These are phyloP conservation scores for Castanospermum australe DNA, from an alignment of 306 rosid species.

Conservation along the genomic window DNA sequence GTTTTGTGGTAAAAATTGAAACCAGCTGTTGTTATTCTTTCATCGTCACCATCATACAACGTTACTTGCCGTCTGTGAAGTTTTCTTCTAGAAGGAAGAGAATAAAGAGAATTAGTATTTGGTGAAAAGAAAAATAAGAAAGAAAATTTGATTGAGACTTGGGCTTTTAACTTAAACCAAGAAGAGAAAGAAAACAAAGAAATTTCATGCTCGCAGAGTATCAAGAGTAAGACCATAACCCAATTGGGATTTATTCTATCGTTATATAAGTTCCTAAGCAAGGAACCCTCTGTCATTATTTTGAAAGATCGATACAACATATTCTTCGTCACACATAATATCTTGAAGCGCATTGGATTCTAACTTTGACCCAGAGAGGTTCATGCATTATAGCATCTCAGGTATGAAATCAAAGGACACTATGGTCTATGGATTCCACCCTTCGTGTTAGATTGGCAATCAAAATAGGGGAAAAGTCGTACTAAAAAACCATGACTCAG, in stretches of 20 bases:
- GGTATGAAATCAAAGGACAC: conserved; percentile 15
- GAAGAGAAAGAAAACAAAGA: not conserved
- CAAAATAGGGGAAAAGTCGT: not conserved
- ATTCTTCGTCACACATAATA: conserved; percentile 12
- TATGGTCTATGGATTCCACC: conserved; percentile 24
- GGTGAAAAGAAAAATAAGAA: not conserved
- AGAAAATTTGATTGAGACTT: not conserved
- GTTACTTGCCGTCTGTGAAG: not conserved
- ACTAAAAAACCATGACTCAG: not conserved
- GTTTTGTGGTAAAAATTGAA: not conserved
- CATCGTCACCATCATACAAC: not conserved
- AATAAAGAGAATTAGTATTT: not conserved
- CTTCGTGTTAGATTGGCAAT: not conserved
- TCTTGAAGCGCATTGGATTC: conserved; percentile 39
- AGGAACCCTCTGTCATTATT: not conserved
- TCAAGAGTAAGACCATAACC: not conserved
- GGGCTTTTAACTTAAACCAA: conserved; percentile 11
- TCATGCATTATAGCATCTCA: conserved; percentile 35
- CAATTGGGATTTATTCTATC: conserved; percentile 4
- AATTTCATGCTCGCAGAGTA: not conserved
- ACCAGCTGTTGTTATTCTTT: not conserved
- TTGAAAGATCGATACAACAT: not conserved
- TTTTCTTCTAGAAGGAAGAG: not conserved
- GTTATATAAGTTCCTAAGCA: not conserved
- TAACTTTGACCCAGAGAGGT: conserved; percentile 38